Conservation (phyloP, 306 rosid genomes). For the Vigna hirtella region DNA sequence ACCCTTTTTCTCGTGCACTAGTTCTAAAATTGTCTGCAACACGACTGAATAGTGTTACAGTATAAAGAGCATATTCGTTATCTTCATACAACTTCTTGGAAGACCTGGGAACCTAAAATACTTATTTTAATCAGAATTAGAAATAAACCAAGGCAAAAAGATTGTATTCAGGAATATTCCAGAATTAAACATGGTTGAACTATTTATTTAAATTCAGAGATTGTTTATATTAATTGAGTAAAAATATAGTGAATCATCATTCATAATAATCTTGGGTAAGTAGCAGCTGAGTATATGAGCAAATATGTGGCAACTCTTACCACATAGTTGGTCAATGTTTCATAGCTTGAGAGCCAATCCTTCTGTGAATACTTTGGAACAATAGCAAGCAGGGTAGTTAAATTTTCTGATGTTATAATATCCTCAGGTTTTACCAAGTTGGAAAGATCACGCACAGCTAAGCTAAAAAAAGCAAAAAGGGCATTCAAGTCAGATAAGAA, state of each 20-base stretch:
- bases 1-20: conserved; percentile 78
- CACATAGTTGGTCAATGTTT: conserved; percentile 84
- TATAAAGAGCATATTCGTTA: conserved; percentile 84
- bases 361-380: conserved; percentile 82
- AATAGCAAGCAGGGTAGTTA: conserved; percentile 43
- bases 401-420: conserved; percentile 52
- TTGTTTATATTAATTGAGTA: not conserved
- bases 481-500: conserved; percentile 27
- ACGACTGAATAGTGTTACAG: conserved; percentile 75
- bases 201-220: not conserved
- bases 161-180: not conserved
- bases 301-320: conserved; percentile 50
- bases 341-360: conserved; percentile 88
- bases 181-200: conserved; percentile 26
- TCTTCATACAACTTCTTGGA: conserved; percentile 81
- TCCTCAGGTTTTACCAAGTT: conserved; percentile 82
- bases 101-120: conserved; percentile 83
- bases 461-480: conserved; percentile 51
- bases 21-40: conserved; percentile 87
- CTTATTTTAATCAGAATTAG: conserved; percentile 45
- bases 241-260: conserved; percentile 29
- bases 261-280: conserved; percentile 11
- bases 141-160: not conserved
- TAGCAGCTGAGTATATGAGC: conserved; percentile 34
- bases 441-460: conserved; percentile 85